phyloP scores from a whole-genome alignment of 805 yeast species.

The Yarrowia sp. region DNA sequence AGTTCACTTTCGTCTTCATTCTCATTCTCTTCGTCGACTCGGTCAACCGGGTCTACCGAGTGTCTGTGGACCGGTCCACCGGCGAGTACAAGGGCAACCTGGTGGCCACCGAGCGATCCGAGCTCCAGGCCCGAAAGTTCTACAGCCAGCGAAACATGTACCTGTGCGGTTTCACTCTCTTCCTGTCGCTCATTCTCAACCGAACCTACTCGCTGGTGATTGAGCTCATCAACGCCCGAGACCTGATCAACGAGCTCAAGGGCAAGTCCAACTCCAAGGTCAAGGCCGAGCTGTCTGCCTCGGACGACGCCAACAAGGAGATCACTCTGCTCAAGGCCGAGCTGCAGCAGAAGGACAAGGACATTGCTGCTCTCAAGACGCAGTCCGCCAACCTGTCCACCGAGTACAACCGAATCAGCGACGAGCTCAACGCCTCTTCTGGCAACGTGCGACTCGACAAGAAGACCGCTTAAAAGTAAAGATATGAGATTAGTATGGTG shows the following conservation, averaged over 20 bases:
- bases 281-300: conserved; percentile 33
- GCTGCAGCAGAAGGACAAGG: conserved; percentile 57
- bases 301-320: conserved; percentile 36
- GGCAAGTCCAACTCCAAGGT: conserved; percentile 31
- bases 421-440: conserved; percentile 38
- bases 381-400: conserved; percentile 64
- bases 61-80: conserved; percentile 41
- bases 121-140: conserved; percentile 80
- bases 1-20: conserved; percentile 59
- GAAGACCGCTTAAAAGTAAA: conserved; percentile 33
- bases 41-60: conserved; percentile 73
- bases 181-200: conserved; percentile 77
- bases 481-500: too few relatives aligned
- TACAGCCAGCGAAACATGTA: conserved; percentile 96
- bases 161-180: conserved; percentile 90
- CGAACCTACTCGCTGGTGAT: conserved; percentile 57
- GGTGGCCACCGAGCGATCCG: conserved; percentile 59
- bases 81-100: conserved; percentile 38
- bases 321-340: conserved; percentile 49
- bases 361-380: conserved; percentile 63
- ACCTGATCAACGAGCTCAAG: conserved; percentile 48
- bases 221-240: conserved; percentile 44
- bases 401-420: conserved; percentile 55
- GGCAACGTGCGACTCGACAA: conserved; percentile 32
- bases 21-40: conserved; percentile 82